Base-by-base conservation (phyloP, 495 filamentous ascomycete genomes). In the Podospora didyma region DNA sequence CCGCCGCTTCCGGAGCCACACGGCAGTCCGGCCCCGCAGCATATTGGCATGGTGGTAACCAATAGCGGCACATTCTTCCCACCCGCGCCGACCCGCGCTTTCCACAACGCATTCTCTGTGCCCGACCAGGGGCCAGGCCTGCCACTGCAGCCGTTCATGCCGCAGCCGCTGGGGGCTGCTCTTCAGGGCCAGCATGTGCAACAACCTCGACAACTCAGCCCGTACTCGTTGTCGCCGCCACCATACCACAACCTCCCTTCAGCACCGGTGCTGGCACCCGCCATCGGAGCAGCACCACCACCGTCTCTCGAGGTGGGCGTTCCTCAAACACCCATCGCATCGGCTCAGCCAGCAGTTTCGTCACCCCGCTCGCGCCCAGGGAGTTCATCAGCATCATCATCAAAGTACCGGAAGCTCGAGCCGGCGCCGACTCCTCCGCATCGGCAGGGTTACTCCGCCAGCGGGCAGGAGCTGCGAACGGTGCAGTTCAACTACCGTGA, bases 401-500 rank as follows among this genome's bases (percentile, higher is more conserved):
- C 62, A 10, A 77, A 77, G 47, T 78, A 75, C 61, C 75, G 77
- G 19, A 78, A 72, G 59, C 73, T 79, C 10, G 73, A 75, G 34
- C 75, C 77, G 2, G 77, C 77, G 2, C 77, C 77, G 0, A 73
- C 75, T 1, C 73, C 75, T 0, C 71, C 76, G 3, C 75, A 77
- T 56, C 70, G 77, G 4, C 49, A 63, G 2, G 67, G 71, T 2
- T 75, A 70, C 62, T 57, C 62, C 0, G 62, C 54, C 46, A 78
- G 73, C 48, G 71, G 71, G 17, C 63, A 69, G 20, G 77, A 78
- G 48, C 70, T 79, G 7, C 63, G 73, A 24, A 77, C 77, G 2
- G 72, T 77, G 0, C 75, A 70, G 48, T 79, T 78, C 49, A 74
- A 79, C 53, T 74, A 78, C 49, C 71, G 68, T 34, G 75, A 79